Conservation (phyloP, 139 green algal genomes). For the Medakamo hakoo region DNA sequence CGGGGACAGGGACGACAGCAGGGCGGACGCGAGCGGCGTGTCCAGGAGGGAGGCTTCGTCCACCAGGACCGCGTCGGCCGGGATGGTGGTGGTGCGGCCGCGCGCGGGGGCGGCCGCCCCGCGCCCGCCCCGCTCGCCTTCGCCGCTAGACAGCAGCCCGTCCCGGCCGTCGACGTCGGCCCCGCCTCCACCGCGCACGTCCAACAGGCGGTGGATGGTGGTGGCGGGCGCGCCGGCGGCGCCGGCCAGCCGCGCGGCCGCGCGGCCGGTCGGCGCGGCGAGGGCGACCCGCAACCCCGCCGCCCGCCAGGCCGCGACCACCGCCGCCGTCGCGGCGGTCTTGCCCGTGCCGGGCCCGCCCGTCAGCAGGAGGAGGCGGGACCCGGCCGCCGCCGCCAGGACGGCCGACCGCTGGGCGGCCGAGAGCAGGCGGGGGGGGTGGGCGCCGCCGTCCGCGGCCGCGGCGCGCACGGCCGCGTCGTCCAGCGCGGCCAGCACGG, state of each 20-base stretch:
- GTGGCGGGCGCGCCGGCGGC: slow-evolving; percentile 12
- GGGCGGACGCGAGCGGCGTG: slow-evolving; percentile 40
- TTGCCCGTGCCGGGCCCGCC: slow-evolving; percentile 57
- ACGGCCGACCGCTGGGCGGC: slow-evolving; percentile 28
- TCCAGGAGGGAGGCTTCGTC: slow-evolving; percentile 76
- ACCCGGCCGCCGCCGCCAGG: slow-evolving; percentile 18
- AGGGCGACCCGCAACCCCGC: slow-evolving; percentile 28
- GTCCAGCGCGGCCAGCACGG: too few relatives aligned
- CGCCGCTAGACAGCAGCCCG: slow-evolving; percentile 1
- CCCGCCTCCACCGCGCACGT: not conserved
- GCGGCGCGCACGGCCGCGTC: not conserved
- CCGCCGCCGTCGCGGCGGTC: slow-evolving; percentile 30
- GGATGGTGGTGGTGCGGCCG: slow-evolving; percentile 14
- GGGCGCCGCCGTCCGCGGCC: too few relatives aligned
- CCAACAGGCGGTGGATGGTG: slow-evolving; percentile 58
- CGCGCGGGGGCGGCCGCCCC: slow-evolving; percentile 1
- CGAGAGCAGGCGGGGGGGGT: slow-evolving; percentile 11
- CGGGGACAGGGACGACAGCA: slow-evolving; percentile 37
- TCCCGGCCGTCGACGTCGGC: not conserved
- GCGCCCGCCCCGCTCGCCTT: slow-evolving; percentile 7
- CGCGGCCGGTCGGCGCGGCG: slow-evolving; percentile 47
- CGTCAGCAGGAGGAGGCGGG: slow-evolving; percentile 44
- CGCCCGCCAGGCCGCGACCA: slow-evolving; percentile 32
- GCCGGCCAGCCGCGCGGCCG: slow-evolving; percentile 36
- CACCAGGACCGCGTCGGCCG: slow-evolving; percentile 39